These are phyloP conservation scores for Penicillium corylophilum DNA, from an alignment of 2,329 filamentous ascomycete genomes.

Conservation along the genomic window DNA sequence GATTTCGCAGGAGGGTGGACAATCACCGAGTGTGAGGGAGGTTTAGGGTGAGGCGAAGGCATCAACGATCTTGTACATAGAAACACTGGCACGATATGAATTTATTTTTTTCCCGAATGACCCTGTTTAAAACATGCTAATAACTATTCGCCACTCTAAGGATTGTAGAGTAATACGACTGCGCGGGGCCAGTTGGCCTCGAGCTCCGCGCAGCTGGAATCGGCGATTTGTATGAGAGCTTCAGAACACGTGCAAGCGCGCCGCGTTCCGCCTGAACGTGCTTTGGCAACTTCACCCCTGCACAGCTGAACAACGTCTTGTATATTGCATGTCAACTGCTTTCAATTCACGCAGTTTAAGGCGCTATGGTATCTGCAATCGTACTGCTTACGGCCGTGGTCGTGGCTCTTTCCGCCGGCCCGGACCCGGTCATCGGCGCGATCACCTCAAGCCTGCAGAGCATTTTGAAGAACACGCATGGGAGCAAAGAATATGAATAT, in stretches of 20 bases:
- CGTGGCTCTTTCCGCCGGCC: slow-evolving; percentile 23
- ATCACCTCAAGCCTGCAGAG: slow-evolving; percentile 53
- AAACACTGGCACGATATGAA: slow-evolving; percentile 8
- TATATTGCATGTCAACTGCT: too few relatives aligned
- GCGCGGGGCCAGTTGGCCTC: too few relatives aligned
- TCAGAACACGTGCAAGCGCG: slow-evolving; percentile 12
- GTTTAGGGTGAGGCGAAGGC: slow-evolving; percentile 24
- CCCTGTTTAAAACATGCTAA: neutral
- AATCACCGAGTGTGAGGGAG: slow-evolving; percentile 36
- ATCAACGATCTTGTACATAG: slow-evolving; percentile 16
- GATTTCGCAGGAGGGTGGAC: slow-evolving; percentile 30
- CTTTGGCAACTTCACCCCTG: neutral
- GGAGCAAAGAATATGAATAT: slow-evolving; percentile 55
- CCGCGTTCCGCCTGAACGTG: neutral
- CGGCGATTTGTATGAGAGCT: neutral
- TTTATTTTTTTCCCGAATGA: neutral
- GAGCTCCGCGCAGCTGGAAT: neutral
- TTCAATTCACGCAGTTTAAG: neutral
- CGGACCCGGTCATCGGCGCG: slow-evolving; percentile 22
- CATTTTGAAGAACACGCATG: slow-evolving; percentile 56
- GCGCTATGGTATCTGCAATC: slow-evolving; percentile 8
- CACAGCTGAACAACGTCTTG: neutral
- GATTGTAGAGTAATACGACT: too few relatives aligned
- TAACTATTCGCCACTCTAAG: too few relatives aligned
- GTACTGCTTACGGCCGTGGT: slow-evolving; percentile 19